phyloP scores from a whole-genome alignment of 108 stramenopile species.

The Nitzschia sp. region DNA sequence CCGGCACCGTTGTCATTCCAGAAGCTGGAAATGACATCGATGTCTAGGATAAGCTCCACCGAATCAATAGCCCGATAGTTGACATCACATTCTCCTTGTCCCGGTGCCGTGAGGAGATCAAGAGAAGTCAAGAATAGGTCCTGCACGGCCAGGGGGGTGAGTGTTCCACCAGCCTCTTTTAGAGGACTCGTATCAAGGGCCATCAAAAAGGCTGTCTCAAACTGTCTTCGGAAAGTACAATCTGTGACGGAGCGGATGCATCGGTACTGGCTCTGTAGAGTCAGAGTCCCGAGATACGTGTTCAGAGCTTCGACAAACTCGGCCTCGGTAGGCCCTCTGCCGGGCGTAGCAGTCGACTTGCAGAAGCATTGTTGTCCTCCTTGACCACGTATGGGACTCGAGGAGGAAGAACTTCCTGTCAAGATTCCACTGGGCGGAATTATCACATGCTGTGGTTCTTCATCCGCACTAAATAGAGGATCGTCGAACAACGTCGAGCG shows the following conservation, averaged over 20 bases:
- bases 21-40: neutral
- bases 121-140: neutral
- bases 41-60: neutral
- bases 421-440: neutral
- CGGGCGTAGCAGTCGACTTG: neutral
- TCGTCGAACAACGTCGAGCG: neutral
- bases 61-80: neutral
- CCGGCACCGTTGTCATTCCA: neutral
- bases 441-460: neutral
- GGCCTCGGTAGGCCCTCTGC: neutral
- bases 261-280: neutral
- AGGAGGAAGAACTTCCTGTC: neutral
- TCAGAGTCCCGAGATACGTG: neutral
- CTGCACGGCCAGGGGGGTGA: neutral
- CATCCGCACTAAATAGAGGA: neutral
- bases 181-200: neutral
- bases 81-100: neutral
- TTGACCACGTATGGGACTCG: neutral
- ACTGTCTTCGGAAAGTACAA: neutral
- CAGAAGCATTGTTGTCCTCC: neutral
- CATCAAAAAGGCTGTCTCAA: neutral
- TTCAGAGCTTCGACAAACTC: neutral
- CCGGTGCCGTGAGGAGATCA: neutral
- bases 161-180: neutral
- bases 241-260: neutral